phyloP scores from a whole-genome alignment of 169 alveolate genomes.

The Sarcocystis neurona region DNA sequence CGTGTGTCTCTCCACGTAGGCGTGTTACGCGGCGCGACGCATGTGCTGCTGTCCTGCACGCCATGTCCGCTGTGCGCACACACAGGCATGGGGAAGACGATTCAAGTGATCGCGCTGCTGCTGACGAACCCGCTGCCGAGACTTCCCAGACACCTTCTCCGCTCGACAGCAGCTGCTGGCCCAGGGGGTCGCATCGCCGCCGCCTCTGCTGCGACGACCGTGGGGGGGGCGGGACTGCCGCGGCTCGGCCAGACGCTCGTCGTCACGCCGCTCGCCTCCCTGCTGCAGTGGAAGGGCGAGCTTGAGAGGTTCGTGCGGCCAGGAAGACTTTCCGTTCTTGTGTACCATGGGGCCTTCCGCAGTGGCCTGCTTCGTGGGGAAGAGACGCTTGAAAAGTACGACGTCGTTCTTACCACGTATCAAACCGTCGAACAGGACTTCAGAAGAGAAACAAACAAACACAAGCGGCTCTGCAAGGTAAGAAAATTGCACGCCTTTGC shows the following conservation, averaged over 20 bases:
- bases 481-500: conserved; percentile 3
- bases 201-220: background rate
- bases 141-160: conserved; percentile 50
- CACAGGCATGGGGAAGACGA: conserved; percentile 79
- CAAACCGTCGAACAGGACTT: conserved; percentile 79
- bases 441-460: conserved; percentile 68
- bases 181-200: background rate
- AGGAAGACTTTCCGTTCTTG: conserved; percentile 68
- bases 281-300: conserved; percentile 79
- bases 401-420: conserved; percentile 82
- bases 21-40: background rate
- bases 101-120: conserved; percentile 73
- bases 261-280: conserved; percentile 81
- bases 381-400: conserved; percentile 78
- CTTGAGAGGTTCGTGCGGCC: conserved; percentile 71
- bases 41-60: background rate
- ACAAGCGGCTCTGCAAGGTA: conserved; percentile 71
- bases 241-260: conserved; percentile 76
- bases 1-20: background rate
- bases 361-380: conserved; percentile 71
- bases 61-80: background rate
- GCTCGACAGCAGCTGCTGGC: background rate
- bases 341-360: conserved; percentile 77
- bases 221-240: conserved; percentile 45
- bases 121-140: conserved; percentile 67